These are phyloP conservation scores for Colletotrichum tanaceti DNA, from an alignment of 2,329 filamentous ascomycete genomes.

Conservation along the genomic window DNA sequence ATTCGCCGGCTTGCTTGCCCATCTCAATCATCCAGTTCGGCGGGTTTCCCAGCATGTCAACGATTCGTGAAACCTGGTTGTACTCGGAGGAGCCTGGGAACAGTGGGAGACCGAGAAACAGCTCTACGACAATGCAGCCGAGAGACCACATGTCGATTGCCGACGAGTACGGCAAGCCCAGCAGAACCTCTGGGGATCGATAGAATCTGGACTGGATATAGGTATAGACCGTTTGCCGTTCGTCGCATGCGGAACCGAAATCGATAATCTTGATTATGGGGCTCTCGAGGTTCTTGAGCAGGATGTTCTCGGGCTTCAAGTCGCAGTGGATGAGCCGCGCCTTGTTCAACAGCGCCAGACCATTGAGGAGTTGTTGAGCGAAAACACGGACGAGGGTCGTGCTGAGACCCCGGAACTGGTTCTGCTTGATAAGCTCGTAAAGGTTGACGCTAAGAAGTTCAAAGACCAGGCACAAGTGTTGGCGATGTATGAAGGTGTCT, in stretches of 20 bases:
- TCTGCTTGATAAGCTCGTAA: constrained; percentile 99
- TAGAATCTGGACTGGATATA: constrained; percentile 99
- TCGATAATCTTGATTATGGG: constrained; percentile 99
- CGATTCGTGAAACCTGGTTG: constrained; percentile 96
- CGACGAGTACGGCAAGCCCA: constrained; percentile 97
- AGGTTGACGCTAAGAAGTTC: constrained; percentile 96
- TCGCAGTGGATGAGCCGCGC: constrained; percentile 98
- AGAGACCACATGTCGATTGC: constrained; percentile 99
- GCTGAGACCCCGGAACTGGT: constrained; percentile 96
- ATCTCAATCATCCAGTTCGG: constrained; percentile 99
- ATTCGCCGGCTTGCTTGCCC: constrained; percentile 96
- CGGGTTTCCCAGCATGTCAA: constrained; percentile 96
- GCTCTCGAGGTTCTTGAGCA: constrained; percentile 97
- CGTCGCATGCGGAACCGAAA: constrained; percentile 97
- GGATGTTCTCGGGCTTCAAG: constrained; percentile 96
- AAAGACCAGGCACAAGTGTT: constrained; percentile 96
- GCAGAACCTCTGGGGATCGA: constrained; percentile 91
- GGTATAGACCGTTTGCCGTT: constrained; percentile 97
- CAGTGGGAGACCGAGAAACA: constrained; percentile 92
- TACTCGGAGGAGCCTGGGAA: constrained; percentile 99
- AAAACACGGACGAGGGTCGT: constrained; percentile 97
- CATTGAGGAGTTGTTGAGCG: constrained; percentile 94
- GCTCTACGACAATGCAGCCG: constrained; percentile 96
- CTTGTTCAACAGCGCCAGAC: constrained; percentile 91
- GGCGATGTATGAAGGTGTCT: constrained; percentile 97